phyloP scores from a whole-genome alignment of 1,284 basidiomycete genomes.

The Melampsora abietis-canadensis region DNA sequence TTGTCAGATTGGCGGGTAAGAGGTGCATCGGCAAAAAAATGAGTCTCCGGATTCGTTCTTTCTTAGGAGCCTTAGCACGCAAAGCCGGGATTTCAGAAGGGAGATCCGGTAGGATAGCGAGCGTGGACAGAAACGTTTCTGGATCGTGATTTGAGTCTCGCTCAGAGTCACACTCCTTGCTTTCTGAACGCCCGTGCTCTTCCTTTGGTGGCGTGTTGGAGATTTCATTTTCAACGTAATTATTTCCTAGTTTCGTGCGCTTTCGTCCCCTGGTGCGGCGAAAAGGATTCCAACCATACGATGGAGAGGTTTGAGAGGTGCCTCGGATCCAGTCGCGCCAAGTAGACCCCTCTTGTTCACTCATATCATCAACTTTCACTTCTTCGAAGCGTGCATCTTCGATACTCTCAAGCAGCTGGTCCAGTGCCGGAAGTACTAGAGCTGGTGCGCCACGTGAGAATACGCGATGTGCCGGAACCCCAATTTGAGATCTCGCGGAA shows the following conservation, averaged over 20 bases:
- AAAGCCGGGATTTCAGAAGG: not conserved
- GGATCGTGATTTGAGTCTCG: not conserved
- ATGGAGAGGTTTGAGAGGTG: not conserved
- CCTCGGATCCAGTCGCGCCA: not conserved
- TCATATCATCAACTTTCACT: not conserved
- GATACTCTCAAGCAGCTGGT: not conserved
- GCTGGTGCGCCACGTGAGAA: slow-evolving; percentile 4
- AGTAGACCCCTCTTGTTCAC: not conserved
- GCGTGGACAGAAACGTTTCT: not conserved
- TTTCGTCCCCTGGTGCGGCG: not conserved
- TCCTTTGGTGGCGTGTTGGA: not conserved
- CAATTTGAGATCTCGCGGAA: not conserved
- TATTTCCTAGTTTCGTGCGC: not conserved
- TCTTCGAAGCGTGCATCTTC: slow-evolving; percentile 1
- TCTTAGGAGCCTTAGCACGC: not conserved
- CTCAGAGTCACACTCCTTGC: not conserved
- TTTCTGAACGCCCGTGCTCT: not conserved
- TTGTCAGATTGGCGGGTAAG: slow-evolving; percentile 46
- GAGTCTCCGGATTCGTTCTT: slow-evolving; percentile 31
- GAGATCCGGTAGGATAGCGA: not conserved
- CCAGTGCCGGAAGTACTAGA: not conserved
- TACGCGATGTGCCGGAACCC: not conserved
- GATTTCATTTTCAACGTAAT: not conserved
- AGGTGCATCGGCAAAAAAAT: slow-evolving; percentile 50
- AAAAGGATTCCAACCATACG: not conserved